Percentiles rank a stretch among this genome's conserved stretches.
Conservation (phyloP, 2,329 filamentous ascomycete species). For the Trichoderma sp. region DNA sequence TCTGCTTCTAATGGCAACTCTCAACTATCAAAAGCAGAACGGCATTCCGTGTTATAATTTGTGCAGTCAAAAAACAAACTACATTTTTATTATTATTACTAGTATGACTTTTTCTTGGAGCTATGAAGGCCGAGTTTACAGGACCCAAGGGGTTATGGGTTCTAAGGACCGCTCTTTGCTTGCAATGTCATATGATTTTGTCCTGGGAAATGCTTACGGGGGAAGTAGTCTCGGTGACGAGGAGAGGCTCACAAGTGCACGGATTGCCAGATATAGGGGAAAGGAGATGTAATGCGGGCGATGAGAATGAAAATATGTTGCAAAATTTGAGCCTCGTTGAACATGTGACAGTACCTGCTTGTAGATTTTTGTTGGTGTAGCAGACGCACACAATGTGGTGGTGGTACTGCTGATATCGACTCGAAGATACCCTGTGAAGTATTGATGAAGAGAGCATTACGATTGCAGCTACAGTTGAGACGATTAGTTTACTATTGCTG, state of each 20-base stretch:
- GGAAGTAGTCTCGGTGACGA: conserved; percentile 5
- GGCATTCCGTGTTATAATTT: conserved; percentile 3
- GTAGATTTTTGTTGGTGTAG: neutral
- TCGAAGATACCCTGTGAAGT: neutral
- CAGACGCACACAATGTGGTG: too few relatives aligned
- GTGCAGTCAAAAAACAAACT: neutral
- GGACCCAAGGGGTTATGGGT: conserved; percentile 1
- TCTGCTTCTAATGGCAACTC: neutral
- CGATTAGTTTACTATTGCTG: neutral
- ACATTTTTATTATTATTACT: conserved; percentile 1
- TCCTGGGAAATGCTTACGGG: neutral
- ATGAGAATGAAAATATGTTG: conserved; percentile 7
- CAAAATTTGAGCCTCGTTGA: neutral
- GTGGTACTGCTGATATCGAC: neutral
- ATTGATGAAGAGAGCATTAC: neutral
- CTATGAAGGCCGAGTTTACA: neutral
- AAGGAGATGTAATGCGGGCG: neutral
- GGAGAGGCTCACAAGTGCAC: conserved; percentile 4
- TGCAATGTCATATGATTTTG: conserved; percentile 1
- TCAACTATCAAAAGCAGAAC: neutral
- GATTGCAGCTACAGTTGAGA: neutral
- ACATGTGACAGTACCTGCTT: neutral
- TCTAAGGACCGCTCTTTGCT: neutral
- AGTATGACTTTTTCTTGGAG: neutral
- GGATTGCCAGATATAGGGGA: neutral